phyloP scores from a whole-genome alignment of 208 protist species.

The Phytomonas sp. region DNA sequence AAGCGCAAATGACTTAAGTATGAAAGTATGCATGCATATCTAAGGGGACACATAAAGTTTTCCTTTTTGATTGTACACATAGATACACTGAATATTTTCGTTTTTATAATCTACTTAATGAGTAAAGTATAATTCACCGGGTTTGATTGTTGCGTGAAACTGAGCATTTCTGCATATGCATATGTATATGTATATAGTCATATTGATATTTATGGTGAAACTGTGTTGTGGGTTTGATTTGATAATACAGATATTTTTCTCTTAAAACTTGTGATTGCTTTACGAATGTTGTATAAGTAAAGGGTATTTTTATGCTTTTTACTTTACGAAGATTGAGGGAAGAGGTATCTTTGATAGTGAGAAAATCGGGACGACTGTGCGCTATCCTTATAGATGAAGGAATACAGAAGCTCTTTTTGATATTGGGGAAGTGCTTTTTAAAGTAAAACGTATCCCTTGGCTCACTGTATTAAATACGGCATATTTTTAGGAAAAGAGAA shows the following conservation, averaged over 20 bases:
- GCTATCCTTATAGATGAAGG: neutral
- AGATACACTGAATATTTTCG: conserved; percentile 36
- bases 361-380: neutral
- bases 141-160: too few species aligned
- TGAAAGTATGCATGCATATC: too few species aligned
- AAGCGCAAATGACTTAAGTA: too few species aligned
- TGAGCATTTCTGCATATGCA: too few species aligned
- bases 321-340: neutral
- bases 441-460: neutral
- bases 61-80: too few species aligned
- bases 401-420: neutral
- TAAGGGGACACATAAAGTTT: too few species aligned
- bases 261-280: conserved; percentile 1
- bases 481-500: neutral
- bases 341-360: neutral
- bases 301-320: conserved; percentile 1
- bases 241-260: neutral
- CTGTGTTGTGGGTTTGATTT: too few species aligned
- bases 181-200: too few species aligned
- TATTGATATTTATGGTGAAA: too few species aligned
- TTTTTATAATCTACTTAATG: conserved; percentile 2
- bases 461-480: neutral
- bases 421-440: neutral
- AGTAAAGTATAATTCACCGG: too few species aligned
- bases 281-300: neutral